These are phyloP conservation scores for Eucalyptus regnans DNA, from an alignment of 345 rosid species.

Conservation along the genomic window DNA sequence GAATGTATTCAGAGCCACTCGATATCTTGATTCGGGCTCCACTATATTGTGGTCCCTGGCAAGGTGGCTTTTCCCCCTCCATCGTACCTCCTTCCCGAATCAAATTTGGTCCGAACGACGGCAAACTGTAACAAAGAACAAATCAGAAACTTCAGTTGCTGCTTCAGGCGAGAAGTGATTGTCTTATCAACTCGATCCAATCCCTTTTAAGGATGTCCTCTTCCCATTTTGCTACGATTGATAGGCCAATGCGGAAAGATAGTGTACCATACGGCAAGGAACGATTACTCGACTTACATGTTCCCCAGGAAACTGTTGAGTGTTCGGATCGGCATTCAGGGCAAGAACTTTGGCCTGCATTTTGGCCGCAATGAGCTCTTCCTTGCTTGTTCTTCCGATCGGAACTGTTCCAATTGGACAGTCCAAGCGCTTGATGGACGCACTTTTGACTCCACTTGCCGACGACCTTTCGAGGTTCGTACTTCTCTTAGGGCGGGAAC, in stretches of 20 bases:
- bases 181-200: not conserved
- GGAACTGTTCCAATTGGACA: slow-evolving; percentile 24
- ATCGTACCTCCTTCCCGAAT: not conserved
- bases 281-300: not conserved
- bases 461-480: not conserved
- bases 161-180: not conserved
- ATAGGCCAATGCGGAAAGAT: not conserved
- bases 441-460: not conserved
- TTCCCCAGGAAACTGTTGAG: not conserved
- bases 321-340: not conserved
- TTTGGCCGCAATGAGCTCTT: slow-evolving; percentile 4
- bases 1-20: not conserved
- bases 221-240: not conserved
- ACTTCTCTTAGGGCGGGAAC: not conserved
- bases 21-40: not conserved
- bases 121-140: not conserved
- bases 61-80: not conserved
- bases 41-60: not conserved
- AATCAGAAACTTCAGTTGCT: not conserved
- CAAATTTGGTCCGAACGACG: not conserved
- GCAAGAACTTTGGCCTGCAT: not conserved
- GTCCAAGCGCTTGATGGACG: not conserved
- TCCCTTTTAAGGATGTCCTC: not conserved
- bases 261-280: not conserved
- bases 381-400: slow-evolving; percentile 7